Evolutionary conservation across 345 rosid species (phyloP).

Genomic region (Rhodomyrtus tomentosa): DNA sequence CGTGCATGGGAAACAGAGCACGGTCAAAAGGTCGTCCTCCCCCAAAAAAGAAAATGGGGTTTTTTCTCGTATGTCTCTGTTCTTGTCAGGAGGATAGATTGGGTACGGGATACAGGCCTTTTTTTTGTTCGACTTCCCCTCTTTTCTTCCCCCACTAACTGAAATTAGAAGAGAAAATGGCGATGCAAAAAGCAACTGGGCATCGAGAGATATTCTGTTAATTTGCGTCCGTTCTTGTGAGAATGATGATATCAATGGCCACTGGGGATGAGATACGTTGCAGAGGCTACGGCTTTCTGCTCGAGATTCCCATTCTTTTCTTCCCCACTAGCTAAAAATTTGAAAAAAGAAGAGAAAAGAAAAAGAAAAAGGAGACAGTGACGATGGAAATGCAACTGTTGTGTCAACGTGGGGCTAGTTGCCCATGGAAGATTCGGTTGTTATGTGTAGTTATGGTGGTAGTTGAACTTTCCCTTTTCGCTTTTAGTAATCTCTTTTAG

Average conservation of each 20-base stretch:
- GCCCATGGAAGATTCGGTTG: conserved; percentile 1
- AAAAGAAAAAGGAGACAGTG: not conserved
- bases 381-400: not conserved
- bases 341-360: no score
- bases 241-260: not conserved
- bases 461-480: not conserved
- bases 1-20: not conserved
- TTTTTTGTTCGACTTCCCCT: not conserved
- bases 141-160: not conserved
- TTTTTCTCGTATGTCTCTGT: not conserved
- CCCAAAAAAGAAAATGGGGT: not conserved
- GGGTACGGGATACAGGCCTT: not conserved
- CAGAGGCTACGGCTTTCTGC: not conserved
- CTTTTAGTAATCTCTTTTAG: not conserved
- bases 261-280: not conserved
- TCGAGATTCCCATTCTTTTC: not conserved
- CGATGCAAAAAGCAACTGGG: not conserved
- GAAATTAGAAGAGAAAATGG: not conserved
- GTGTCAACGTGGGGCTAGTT: not conserved
- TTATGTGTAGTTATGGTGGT: not conserved
- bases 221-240: not conserved
- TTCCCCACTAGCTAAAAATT: not conserved
- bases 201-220: not conserved
- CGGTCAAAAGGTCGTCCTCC: not conserved
- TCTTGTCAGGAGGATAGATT: not conserved